phyloP scores from a whole-genome alignment of 1,139 yeast genomes.

The Williopsis jadinii region DNA sequence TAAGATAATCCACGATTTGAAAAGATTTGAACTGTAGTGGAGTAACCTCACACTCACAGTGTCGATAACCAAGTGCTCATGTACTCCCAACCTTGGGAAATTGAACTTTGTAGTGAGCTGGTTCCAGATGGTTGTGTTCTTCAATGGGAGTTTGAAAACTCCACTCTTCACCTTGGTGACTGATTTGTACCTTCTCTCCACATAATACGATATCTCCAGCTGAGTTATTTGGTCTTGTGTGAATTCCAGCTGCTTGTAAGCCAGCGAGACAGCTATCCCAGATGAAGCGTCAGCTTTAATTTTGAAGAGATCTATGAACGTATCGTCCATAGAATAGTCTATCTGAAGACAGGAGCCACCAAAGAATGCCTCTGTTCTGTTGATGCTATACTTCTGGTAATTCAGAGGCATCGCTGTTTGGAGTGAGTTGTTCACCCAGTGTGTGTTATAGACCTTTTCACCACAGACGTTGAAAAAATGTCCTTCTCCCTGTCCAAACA shows the following conservation, averaged over 20 bases:
- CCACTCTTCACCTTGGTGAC: slow-evolving; percentile 14
- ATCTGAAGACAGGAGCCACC: slow-evolving; percentile 28
- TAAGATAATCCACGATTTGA: slow-evolving; percentile 1
- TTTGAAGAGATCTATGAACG: slow-evolving; percentile 16
- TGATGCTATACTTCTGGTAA: slow-evolving; percentile 15
- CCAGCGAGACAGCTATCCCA: slow-evolving; percentile 5
- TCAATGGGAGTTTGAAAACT: slow-evolving; percentile 12
- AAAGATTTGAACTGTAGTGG: neutral
- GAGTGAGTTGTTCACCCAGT: slow-evolving; percentile 30
- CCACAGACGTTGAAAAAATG: slow-evolving; percentile 24
- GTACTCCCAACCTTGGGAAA: slow-evolving; percentile 19
- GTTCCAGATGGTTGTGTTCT: slow-evolving; percentile 15
- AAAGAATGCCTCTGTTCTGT: slow-evolving; percentile 22
- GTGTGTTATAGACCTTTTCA: slow-evolving; percentile 17
- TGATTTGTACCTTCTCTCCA: slow-evolving; percentile 24
- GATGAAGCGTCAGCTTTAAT: slow-evolving; percentile 23
- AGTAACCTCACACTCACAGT: slow-evolving; percentile 3
- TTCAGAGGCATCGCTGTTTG: slow-evolving; percentile 26
- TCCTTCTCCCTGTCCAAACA: slow-evolving; percentile 32
- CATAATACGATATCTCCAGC: slow-evolving; percentile 22
- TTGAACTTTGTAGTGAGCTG: slow-evolving; percentile 11
- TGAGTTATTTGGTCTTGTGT: slow-evolving; percentile 14
- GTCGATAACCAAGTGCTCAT: slow-evolving; percentile 24
- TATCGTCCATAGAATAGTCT: slow-evolving; percentile 4
- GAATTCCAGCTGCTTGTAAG: slow-evolving; percentile 4